Conservation (phyloP, 2,329 filamentous ascomycete species). For the Beauveria sp. region DNA sequence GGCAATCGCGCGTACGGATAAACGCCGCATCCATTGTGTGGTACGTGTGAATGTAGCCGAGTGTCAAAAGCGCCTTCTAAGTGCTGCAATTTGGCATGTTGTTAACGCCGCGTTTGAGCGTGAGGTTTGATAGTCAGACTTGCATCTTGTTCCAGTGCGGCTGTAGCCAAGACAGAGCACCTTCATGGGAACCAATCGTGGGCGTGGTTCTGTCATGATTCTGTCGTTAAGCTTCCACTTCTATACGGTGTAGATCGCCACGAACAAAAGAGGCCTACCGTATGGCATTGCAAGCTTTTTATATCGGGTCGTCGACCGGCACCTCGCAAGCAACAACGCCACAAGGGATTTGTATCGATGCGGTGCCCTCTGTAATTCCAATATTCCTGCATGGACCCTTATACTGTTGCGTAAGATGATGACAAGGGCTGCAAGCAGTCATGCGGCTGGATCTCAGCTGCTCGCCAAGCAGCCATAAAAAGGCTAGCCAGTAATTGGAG, state of each 20-base stretch:
- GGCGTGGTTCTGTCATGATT: background rate
- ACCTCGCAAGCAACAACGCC: background rate
- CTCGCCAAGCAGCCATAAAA: background rate
- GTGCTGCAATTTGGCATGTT: background rate
- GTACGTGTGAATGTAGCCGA: conserved; percentile 4
- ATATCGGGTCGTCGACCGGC: background rate
- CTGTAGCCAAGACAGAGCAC: conserved; percentile 10
- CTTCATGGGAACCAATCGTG: conserved; percentile 3
- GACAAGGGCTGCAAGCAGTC: background rate
- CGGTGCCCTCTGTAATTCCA: background rate
- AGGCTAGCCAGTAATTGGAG: background rate
- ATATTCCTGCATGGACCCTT: background rate
- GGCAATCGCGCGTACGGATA: conserved; percentile 1
- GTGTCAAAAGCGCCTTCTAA: conserved; percentile 1
- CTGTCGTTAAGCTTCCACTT: background rate
- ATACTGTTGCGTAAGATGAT: background rate
- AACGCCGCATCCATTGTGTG: conserved; percentile 6
- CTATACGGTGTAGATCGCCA: background rate
- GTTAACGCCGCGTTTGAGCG: background rate
- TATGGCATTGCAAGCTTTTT: background rate
- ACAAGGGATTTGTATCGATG: background rate
- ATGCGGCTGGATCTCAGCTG: background rate
- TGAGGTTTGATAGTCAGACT: background rate
- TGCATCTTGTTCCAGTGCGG: conserved; percentile 7
- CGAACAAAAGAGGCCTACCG: no score